These are phyloP conservation scores for Castanopsis chinensis DNA, from an alignment of 306 rosid genomes.

Conservation along the genomic window DNA sequence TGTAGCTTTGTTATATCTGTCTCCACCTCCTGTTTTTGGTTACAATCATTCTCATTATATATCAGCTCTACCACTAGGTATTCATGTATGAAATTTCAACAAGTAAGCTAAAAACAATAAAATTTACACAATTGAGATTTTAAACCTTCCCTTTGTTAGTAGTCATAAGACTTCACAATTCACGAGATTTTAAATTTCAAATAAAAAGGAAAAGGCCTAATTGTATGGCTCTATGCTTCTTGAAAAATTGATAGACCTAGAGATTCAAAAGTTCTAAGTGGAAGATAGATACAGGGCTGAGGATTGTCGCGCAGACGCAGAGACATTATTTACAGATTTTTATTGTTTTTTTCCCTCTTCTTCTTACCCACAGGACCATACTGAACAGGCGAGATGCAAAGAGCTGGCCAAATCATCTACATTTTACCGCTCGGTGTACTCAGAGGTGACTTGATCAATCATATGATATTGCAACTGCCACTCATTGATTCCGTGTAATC, in stretches of 20 bases:
- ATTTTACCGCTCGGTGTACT: conserved; percentile 31
- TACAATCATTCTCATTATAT: not conserved
- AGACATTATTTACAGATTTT: not conserved
- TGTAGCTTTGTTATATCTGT: not conserved
- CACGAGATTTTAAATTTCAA: not conserved
- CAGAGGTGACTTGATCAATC: conserved; percentile 24
- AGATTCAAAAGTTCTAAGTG: not conserved
- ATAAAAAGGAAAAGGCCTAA: not conserved
- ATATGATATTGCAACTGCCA: not conserved
- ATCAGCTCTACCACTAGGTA: not conserved
- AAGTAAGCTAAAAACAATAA: not conserved
- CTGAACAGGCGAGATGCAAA: conserved; percentile 17
- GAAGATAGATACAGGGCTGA: not conserved
- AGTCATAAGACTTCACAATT: not conserved
- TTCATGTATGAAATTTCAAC: not conserved
- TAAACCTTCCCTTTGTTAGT: not conserved
- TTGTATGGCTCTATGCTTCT: not conserved
- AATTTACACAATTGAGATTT: not conserved
- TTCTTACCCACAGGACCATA: conserved; percentile 12
- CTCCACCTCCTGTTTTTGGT: not conserved
- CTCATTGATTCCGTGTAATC: not conserved
- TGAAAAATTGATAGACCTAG: not conserved
- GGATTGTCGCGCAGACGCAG: not conserved
- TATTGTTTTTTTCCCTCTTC: not conserved
- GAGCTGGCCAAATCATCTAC: conserved; percentile 14